Percentiles rank a stretch among this genome's conserved stretches.
Evolutionary conservation across 148 eudicot species (phyloP).

Genomic region (Mesembryanthemum crystallinum): DNA sequence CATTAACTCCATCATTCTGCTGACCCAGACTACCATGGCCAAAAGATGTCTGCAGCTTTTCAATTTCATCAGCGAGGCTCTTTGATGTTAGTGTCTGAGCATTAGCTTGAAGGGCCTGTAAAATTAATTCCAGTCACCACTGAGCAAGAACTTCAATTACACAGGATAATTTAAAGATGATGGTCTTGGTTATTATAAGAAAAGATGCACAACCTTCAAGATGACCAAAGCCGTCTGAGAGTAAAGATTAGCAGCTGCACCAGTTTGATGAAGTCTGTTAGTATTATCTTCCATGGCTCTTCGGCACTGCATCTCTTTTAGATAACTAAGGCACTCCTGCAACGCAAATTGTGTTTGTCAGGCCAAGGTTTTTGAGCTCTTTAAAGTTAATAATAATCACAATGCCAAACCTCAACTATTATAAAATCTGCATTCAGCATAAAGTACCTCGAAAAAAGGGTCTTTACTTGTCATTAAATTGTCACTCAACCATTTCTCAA

Average conservation of each 20-base stretch:
- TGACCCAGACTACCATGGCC: slow-evolving; percentile 42
- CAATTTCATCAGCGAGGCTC: slow-evolving; percentile 65
- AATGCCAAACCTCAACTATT: neutral
- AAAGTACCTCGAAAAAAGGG: slow-evolving; percentile 61
- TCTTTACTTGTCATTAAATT: slow-evolving; percentile 49
- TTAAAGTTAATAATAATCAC: neutral
- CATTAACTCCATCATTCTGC: slow-evolving; percentile 51
- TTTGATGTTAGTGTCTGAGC: slow-evolving; percentile 40
- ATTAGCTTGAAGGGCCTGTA: slow-evolving; percentile 82
- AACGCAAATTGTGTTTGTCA: slow-evolving; percentile 23
- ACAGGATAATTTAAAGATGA: neutral
- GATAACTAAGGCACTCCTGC: slow-evolving; percentile 77
- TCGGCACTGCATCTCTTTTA: slow-evolving; percentile 54
- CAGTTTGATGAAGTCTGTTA: slow-evolving; percentile 50
- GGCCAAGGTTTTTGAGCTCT: neutral
- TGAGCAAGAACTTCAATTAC: neutral
- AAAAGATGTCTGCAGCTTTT: slow-evolving; percentile 44
- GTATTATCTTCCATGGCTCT: slow-evolving; percentile 44
- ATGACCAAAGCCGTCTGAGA: slow-evolving; percentile 50
- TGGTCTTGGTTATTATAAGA: neutral
- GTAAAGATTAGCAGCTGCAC: slow-evolving; percentile 36
- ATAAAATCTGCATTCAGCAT: slow-evolving; percentile 14
- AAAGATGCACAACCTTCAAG: slow-evolving; percentile 56
- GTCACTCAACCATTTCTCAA: slow-evolving; percentile 78
- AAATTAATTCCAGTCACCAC: slow-evolving; percentile 7